Conservation (phyloP, 805 yeast species). For the Saccharomycopsis fibuligera region DNA sequence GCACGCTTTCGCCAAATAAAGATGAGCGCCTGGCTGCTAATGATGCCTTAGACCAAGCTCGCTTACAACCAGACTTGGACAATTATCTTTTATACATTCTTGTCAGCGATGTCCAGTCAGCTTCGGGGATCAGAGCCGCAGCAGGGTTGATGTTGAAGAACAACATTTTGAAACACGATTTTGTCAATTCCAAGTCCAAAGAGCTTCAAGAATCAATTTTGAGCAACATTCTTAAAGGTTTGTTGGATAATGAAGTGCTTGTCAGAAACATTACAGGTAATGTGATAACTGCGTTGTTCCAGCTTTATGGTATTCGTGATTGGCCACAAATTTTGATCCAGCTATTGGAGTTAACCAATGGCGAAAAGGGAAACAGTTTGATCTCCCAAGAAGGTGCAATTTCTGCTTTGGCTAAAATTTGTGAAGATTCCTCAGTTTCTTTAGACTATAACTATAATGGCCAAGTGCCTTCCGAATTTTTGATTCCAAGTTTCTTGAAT, state of each 20-base stretch:
- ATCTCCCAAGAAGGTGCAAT: constrained; percentile 66
- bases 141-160: constrained; percentile 87
- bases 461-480: constrained; percentile 56
- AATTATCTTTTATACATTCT: constrained; percentile 72
- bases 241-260: constrained; percentile 47
- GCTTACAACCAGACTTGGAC: constrained; percentile 66
- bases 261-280: constrained; percentile 87
- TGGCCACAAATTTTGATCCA: constrained; percentile 77
- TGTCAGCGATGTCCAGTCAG: constrained; percentile 42
- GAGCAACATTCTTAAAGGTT: constrained; percentile 37
- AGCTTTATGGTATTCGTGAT: constrained; percentile 52
- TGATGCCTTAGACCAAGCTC: constrained; percentile 64
- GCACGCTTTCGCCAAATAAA: constrained; percentile 60
- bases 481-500: constrained; percentile 60
- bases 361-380: constrained; percentile 35
- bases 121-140: constrained; percentile 67
- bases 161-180: constrained; percentile 40
- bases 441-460: constrained; percentile 64
- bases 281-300: constrained; percentile 76
- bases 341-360: constrained; percentile 53
- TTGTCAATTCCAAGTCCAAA: constrained; percentile 24
- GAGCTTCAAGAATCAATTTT: constrained; percentile 32
- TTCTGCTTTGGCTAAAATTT: constrained; percentile 75
- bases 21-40: constrained; percentile 59
- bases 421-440: constrained; percentile 74